These are phyloP conservation scores for Kurtzmaniella quercitrusa DNA, from an alignment of 1,139 yeast genomes.

Conservation along the genomic window DNA sequence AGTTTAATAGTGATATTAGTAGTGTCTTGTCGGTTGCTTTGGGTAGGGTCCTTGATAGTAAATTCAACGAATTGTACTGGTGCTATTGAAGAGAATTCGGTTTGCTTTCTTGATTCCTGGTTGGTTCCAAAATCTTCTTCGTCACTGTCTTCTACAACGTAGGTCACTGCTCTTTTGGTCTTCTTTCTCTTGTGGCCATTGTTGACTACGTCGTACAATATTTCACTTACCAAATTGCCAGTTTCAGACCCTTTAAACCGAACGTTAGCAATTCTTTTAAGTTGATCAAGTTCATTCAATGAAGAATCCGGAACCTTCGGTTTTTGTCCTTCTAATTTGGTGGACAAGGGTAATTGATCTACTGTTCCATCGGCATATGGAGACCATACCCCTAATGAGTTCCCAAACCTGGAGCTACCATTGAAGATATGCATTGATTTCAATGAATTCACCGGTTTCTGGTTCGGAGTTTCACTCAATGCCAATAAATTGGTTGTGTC, in stretches of 20 bases:
- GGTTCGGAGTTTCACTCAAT: conserved; percentile 24
- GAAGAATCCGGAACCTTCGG: conserved; percentile 6
- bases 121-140: conserved; percentile 16
- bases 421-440: conserved; percentile 51
- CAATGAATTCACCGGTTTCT: conserved; percentile 50
- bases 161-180: conserved; percentile 9
- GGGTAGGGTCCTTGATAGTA: conserved; percentile 24
- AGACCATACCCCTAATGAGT: conserved; percentile 65
- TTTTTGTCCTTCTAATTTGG: background rate
- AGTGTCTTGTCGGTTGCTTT: conserved; percentile 8
- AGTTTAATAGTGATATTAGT: conserved; percentile 45
- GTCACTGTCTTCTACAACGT: conserved; percentile 11
- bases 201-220: conserved; percentile 32
- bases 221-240: conserved; percentile 28
- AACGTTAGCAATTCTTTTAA: conserved; percentile 42
- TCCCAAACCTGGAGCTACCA: conserved; percentile 58
- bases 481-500: conserved; percentile 24
- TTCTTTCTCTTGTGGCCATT: conserved; percentile 11
- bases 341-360: conserved; percentile 54
- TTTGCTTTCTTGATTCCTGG: conserved; percentile 16
- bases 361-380: conserved; percentile 63
- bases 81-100: conserved; percentile 44
- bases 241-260: conserved; percentile 53
- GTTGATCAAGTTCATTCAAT: conserved; percentile 11
- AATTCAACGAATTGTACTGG: conserved; percentile 54